Evolutionary conservation across 2,329 filamentous ascomycete species (phyloP), one percentile per base, ranked within the genome.

Genomic region (Cercospora brassicicola): DNA sequence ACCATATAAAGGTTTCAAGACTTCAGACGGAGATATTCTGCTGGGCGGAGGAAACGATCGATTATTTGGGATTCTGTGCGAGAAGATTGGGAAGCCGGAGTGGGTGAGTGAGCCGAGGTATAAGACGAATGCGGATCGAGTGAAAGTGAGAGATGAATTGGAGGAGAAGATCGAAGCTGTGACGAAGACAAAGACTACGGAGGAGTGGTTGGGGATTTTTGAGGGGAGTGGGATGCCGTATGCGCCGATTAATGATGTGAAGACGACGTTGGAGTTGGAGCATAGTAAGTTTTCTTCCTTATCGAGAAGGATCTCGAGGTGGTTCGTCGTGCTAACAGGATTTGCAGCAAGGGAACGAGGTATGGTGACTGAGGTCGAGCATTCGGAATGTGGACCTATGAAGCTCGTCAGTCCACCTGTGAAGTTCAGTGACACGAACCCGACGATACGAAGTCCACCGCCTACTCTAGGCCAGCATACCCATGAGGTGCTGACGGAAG

Each of bases 151-250:
- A n/a, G 83, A 85, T 26, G 87, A 90, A 62, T 85, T 99, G 23
- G 94, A 98, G 76, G 82, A 83, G 0, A 81, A 91, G 74, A 97
- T 99, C 67, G 93, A 97, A 77, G 82, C 82, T 1, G 84, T 92
- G 56, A 96, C 92, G 0, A 82, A 82, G 64, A 88, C 88, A 64
- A 93, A 89, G 82, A 96, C 92, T 3, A 99, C 95, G 0, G 82
- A 89, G 72, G 90, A 97, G 77, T 98, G 95, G 94, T 84, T 98
- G 3, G 87, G 90, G 1, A 83, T 94, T 0, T 89, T 97, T 55
- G 93, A 97, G 75, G 93, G 92, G n/a, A 91, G 87, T 67, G 95
- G 95, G 4, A 89, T 99, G 89, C 95, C 95, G 0, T 99, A 95
- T 75, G 91, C 94, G 0, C 93, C 94, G 0, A 91, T 99, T 73